phyloP scores from a whole-genome alignment of 1,284 basidiomycete genomes.

The Heterobasidion occidentale region DNA sequence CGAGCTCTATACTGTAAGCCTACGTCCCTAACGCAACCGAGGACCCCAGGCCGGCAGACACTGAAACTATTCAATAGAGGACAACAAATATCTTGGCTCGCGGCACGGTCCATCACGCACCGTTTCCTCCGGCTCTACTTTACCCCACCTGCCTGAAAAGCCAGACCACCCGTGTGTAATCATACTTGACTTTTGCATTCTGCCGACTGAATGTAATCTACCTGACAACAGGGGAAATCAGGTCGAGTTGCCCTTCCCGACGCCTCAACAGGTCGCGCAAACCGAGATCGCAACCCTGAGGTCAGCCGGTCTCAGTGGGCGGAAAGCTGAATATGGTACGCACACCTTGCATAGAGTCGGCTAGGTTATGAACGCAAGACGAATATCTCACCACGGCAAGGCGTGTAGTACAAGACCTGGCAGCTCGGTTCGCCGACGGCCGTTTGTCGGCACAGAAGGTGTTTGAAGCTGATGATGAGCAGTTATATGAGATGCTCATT shows the following conservation, averaged over 20 bases:
- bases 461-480: constrained; percentile 63
- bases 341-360: background rate
- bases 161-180: constrained; percentile 32
- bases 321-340: constrained; percentile 84
- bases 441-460: constrained; percentile 68
- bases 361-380: too few species aligned
- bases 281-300: constrained; percentile 53
- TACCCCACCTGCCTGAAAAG: constrained; percentile 66
- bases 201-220: background rate
- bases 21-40: too few species aligned
- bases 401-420: constrained; percentile 64
- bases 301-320: constrained; percentile 66
- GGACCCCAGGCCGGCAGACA: background rate
- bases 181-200: background rate
- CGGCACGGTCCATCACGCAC: constrained; percentile 81
- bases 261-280: constrained; percentile 56
- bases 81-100: constrained; percentile 90
- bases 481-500: constrained; percentile 67
- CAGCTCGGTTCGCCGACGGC: constrained; percentile 71
- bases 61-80: constrained; percentile 39
- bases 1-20: constrained; percentile 41
- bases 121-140: constrained; percentile 73
- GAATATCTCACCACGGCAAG: background rate
- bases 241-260: constrained; percentile 44
- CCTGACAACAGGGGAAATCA: background rate